These are phyloP conservation scores for Chaetothyriales sp. DNA, from an alignment of 2,329 filamentous ascomycete species.

Conservation along the genomic window DNA sequence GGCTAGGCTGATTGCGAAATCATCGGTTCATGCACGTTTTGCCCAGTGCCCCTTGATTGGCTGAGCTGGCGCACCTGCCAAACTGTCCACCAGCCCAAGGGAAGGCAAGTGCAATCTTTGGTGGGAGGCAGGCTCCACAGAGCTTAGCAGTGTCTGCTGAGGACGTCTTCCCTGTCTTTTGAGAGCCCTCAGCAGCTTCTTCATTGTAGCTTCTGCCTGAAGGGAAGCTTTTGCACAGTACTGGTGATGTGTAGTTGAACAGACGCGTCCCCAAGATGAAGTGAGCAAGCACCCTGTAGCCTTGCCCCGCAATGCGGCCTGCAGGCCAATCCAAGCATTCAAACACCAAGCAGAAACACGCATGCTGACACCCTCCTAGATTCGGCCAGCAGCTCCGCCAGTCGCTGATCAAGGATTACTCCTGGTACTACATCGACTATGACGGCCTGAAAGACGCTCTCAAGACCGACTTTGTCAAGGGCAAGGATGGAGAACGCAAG, in stretches of 20 bases:
- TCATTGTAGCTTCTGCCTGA: not conserved
- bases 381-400: constrained; percentile 95
- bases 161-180: not conserved
- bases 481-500: constrained; percentile 36
- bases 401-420: constrained; percentile 90
- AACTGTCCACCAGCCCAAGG: not conserved
- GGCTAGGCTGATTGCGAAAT: not conserved
- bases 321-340: not conserved
- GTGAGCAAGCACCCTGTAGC: not conserved
- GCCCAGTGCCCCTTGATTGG: not conserved
- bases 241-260: not conserved
- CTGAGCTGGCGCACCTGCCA: not conserved
- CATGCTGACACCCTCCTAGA: constrained; percentile 26
- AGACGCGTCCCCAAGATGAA: not conserved
- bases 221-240: not conserved
- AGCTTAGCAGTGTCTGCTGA: not conserved
- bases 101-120: not conserved
- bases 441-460: constrained; percentile 80
- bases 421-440: constrained; percentile 98
- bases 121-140: not conserved
- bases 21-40: not conserved
- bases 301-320: not conserved
- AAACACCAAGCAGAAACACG: not conserved
- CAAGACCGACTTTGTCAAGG: constrained; percentile 51
- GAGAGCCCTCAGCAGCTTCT: not conserved